phyloP scores from a whole-genome alignment of 495 filamentous ascomycete genomes.

The Sordaria brevicollis region DNA sequence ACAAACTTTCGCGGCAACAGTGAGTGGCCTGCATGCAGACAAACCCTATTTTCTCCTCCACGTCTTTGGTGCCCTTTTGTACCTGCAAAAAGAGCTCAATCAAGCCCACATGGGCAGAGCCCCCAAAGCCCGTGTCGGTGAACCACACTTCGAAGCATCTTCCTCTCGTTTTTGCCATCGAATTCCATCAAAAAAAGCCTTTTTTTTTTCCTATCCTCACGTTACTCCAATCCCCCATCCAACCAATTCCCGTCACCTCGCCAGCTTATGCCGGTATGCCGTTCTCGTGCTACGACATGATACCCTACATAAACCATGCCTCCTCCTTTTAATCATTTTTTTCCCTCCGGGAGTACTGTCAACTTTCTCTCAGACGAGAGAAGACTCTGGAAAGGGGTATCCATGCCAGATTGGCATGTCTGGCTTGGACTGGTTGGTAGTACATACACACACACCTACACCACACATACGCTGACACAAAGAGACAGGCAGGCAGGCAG shows the following conservation, averaged over 20 bases:
- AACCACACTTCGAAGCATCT: no score
- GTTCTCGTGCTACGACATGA: neutral
- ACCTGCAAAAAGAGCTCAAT: no score
- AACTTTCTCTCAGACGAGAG: neutral
- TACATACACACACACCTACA: neutral
- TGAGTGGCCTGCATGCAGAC: no score
- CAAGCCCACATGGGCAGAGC: no score
- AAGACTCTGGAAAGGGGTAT: neutral
- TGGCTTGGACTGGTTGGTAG: neutral
- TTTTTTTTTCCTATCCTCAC: neutral
- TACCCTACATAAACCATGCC: neutral
- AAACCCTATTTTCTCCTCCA: no score
- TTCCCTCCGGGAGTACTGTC: neutral
- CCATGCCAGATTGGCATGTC: neutral
- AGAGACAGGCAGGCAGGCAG: neutral
- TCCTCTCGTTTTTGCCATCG: neutral
- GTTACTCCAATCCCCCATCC: neutral
- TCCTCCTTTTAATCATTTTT: neutral
- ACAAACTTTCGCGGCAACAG: no score
- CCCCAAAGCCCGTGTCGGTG: no score
- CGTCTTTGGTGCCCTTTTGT: no score
- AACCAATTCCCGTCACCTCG: neutral
- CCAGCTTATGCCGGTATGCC: neutral
- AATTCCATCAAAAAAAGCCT: neutral
- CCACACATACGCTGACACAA: neutral